phyloP scores from a whole-genome alignment of 2,329 filamentous ascomycete species.

The Colletotrichum graminicola region DNA sequence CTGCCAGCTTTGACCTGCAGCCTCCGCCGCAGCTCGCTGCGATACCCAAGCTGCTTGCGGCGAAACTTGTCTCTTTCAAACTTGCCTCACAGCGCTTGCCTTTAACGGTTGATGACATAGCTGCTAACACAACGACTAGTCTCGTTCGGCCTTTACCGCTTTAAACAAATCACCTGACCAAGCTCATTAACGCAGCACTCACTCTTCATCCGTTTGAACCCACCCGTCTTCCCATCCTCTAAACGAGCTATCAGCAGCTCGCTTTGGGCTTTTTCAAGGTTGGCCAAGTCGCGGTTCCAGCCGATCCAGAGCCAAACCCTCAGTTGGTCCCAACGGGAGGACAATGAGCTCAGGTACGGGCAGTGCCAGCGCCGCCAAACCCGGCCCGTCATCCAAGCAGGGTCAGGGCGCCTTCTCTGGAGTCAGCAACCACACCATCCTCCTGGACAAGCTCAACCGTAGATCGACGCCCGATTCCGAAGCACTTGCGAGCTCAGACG shows the following conservation, averaged over 20 bases:
- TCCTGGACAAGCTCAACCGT: conserved; percentile 81
- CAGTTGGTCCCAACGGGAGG: conserved; percentile 17
- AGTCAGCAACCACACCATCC: conserved; percentile 70
- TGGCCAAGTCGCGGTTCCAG: neutral
- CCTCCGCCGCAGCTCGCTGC: conserved; percentile 36
- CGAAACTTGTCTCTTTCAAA: conserved; percentile 39
- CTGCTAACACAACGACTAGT: conserved; percentile 35
- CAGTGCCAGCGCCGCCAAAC: conserved; percentile 57
- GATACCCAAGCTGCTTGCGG: conserved; percentile 38
- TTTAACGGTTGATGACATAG: conserved; percentile 41
- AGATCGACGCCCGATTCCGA: conserved; percentile 95
- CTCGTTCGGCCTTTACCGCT: conserved; percentile 45
- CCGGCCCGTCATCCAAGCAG: conserved; percentile 64
- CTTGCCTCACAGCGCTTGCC: conserved; percentile 39
- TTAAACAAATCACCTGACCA: conserved; percentile 37
- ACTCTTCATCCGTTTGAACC: conserved; percentile 19
- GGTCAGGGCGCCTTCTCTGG: conserved; percentile 60
- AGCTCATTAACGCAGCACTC: conserved; percentile 1
- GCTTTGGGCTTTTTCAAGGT: neutral
- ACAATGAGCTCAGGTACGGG: conserved; percentile 62
- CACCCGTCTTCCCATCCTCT: conserved; percentile 9
- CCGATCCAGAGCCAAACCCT: conserved; percentile 16
- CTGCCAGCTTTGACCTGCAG: conserved; percentile 39
- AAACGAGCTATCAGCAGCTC: neutral
- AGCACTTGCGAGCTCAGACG: conserved; percentile 92